Percentiles rank a stretch among this genome's conserved stretches.
These are phyloP conservation scores for Cyclotella cryptica DNA, from an alignment of 108 stramenopile genomes.

Conservation along the genomic window DNA sequence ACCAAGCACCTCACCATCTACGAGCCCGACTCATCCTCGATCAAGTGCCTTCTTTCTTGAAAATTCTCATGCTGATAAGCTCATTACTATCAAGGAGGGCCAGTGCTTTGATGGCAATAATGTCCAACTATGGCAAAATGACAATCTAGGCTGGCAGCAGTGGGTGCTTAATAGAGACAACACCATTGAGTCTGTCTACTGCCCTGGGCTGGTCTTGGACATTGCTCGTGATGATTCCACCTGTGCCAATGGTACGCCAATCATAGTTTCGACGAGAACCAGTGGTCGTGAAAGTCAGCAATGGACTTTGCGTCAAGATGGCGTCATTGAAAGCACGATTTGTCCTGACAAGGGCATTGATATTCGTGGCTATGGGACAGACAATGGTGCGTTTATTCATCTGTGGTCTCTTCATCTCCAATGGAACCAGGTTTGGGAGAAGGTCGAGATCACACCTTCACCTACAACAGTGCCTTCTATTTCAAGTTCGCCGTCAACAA, in stretches of 20 bases:
- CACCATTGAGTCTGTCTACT: constrained; percentile 11
- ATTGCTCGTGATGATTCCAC: background rate
- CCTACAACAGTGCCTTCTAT: background rate
- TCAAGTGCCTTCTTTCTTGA: background rate
- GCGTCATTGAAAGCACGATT: background rate
- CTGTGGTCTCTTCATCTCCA: background rate
- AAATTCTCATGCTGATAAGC: constrained; percentile 1
- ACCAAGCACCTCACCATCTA: too few species aligned
- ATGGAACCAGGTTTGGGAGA: constrained; percentile 3
- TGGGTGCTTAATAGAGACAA: background rate
- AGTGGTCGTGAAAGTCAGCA: background rate
- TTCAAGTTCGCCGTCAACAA: background rate
- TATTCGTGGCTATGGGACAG: constrained; percentile 1
- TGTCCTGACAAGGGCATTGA: constrained; percentile 4
- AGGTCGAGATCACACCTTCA: background rate
- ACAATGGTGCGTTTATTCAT: background rate
- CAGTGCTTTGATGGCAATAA: background rate
- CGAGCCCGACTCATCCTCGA: too few species aligned
- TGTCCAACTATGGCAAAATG: background rate
- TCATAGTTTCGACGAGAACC: background rate
- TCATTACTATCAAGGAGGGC: background rate
- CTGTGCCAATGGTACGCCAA: background rate
- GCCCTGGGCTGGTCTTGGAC: constrained; percentile 12
- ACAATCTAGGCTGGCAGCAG: background rate
- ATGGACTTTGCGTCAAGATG: constrained; percentile 1